Evolutionary conservation across 2,329 filamentous ascomycete species (phyloP).

Genomic region (Pyricularia pennisetigena): DNA sequence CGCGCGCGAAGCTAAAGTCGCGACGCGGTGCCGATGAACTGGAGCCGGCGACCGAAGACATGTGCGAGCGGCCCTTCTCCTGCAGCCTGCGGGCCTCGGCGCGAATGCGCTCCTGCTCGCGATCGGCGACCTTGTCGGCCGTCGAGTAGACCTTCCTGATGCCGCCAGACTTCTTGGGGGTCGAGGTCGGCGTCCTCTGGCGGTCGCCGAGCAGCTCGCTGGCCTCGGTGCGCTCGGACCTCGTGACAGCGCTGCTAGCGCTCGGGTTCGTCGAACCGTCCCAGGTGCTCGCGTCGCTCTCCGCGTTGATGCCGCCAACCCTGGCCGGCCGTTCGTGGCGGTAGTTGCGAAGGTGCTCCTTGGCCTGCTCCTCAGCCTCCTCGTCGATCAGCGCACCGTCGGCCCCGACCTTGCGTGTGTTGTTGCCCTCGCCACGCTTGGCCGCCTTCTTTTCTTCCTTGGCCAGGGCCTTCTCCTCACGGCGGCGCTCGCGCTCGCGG

Average conservation of each 20-base stretch:
- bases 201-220: slow-evolving; percentile 45
- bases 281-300: slow-evolving; percentile 69
- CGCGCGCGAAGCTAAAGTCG: slow-evolving; percentile 45
- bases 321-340: slow-evolving; percentile 77
- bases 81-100: slow-evolving; percentile 46
- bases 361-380: slow-evolving; percentile 50
- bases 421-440: slow-evolving; percentile 29
- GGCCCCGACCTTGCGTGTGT: slow-evolving; percentile 37
- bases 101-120: slow-evolving; percentile 44
- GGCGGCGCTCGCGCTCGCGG: slow-evolving; percentile 33
- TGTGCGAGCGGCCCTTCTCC: slow-evolving; percentile 36
- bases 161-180: slow-evolving; percentile 36
- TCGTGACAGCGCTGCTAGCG: slow-evolving; percentile 33
- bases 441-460: slow-evolving; percentile 20
- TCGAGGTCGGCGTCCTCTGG: slow-evolving; percentile 46
- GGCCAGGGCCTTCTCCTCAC: slow-evolving; percentile 22
- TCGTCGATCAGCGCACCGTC: slow-evolving; percentile 55
- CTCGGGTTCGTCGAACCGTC: slow-evolving; percentile 64
- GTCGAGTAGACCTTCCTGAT: slow-evolving; percentile 55
- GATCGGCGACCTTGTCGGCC: slow-evolving; percentile 40
- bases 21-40: slow-evolving; percentile 21
- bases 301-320: slow-evolving; percentile 81
- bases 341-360: slow-evolving; percentile 69
- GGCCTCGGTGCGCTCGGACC: slow-evolving; percentile 12
- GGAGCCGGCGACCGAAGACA: slow-evolving; percentile 5